Percentiles rank a stretch among this genome's conserved stretches.
Conservation (phyloP, 2,329 filamentous ascomycete genomes). For the Alternaria tenuissima region DNA sequence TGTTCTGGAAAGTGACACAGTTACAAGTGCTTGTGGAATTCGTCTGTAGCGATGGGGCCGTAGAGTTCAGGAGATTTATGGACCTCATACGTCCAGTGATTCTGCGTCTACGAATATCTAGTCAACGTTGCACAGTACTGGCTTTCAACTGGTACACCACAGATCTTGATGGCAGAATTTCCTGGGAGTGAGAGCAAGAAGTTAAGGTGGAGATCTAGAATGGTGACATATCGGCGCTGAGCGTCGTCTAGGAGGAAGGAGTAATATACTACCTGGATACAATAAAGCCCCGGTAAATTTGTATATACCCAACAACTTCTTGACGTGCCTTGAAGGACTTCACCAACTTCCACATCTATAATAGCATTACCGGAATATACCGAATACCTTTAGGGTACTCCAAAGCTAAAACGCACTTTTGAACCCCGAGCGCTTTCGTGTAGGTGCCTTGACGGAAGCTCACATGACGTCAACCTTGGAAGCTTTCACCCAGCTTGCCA, state of each 20-base stretch:
- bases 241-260: neutral
- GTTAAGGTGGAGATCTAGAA: neutral
- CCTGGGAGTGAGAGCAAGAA: neutral
- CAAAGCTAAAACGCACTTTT: no score
- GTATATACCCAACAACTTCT: neutral
- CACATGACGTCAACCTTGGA: neutral
- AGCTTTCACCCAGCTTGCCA: neutral
- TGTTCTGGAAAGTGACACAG: neutral
- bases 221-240: neutral
- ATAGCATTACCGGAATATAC: neutral
- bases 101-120: neutral
- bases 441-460: no score
- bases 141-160: neutral
- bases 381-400: neutral
- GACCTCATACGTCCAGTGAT: neutral
- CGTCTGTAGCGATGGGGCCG: neutral
- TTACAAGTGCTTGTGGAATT: neutral
- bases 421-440: no score
- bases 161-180: neutral
- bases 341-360: neutral
- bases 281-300: no score
- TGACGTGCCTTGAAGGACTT: neutral
- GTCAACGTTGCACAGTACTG: neutral
- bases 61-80: neutral
- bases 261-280: neutral